Evolutionary conservation across 2,329 filamentous ascomycete genomes (phyloP).

Genomic region (Colletotrichum limetticola): DNA sequence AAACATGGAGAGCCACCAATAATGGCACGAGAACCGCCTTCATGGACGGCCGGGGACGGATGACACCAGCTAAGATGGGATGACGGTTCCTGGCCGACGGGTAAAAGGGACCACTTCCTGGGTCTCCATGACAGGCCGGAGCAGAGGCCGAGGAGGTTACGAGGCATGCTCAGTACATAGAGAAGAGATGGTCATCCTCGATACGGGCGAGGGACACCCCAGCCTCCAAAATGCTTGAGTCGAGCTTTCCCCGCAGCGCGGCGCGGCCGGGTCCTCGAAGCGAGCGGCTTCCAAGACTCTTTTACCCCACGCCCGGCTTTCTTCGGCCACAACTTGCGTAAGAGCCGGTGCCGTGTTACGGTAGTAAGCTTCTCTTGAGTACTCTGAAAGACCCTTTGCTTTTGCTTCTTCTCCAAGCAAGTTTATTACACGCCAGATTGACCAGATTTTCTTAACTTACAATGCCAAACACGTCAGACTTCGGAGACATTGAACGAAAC

Average conservation of each 20-base stretch:
- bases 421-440: not conserved
- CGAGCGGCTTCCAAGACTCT: not conserved
- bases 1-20: slow-evolving; percentile 7
- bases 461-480: not conserved
- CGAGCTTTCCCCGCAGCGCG: slow-evolving; percentile 26
- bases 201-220: not conserved
- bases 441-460: no score
- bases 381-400: not conserved
- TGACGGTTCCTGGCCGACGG: slow-evolving; percentile 19
- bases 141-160: not conserved
- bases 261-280: slow-evolving; percentile 6
- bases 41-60: slow-evolving; percentile 8
- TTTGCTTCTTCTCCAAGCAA: not conserved
- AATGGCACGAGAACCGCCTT: not conserved
- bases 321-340: not conserved
- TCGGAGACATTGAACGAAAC: not conserved
- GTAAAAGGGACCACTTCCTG: slow-evolving; percentile 14
- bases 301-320: slow-evolving; percentile 9
- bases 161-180: slow-evolving; percentile 10
- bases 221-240: slow-evolving; percentile 3
- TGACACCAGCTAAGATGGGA: slow-evolving; percentile 4
- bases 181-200: slow-evolving; percentile 5
- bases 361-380: no score
- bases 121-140: not conserved
- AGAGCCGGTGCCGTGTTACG: not conserved